These are phyloP conservation scores for Aspergillus felis DNA, from an alignment of 2,329 filamentous ascomycete genomes.

Conservation along the genomic window DNA sequence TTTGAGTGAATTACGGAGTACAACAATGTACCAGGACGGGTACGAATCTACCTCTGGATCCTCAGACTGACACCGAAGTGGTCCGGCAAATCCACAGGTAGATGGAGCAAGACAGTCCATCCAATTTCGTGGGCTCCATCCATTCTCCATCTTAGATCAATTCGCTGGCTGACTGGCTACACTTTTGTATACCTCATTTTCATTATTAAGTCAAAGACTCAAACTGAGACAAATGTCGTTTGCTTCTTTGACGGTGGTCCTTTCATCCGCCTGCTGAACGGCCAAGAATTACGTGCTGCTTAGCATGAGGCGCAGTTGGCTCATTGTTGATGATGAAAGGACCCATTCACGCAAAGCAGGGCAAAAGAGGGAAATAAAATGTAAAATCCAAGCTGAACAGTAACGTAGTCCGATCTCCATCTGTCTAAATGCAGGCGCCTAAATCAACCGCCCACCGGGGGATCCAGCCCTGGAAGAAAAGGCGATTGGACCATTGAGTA, in stretches of 20 bases:
- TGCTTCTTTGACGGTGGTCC: background rate
- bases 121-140: slow-evolving; percentile 10
- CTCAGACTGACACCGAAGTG: slow-evolving; percentile 1
- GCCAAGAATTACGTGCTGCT: background rate
- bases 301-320: background rate
- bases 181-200: too few species aligned
- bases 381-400: background rate
- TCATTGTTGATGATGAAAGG: background rate
- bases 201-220: background rate
- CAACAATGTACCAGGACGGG: background rate
- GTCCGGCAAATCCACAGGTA: background rate
- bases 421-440: background rate
- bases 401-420: background rate
- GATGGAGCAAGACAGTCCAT: slow-evolving; percentile 1
- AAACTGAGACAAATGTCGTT: background rate
- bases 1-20: background rate
- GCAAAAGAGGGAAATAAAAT: too few species aligned
- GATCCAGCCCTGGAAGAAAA: background rate
- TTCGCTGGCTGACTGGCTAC: background rate
- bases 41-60: background rate
- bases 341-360: background rate
- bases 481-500: background rate
- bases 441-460: background rate
- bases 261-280: background rate
- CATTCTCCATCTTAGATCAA: slow-evolving; percentile 6